Base-by-base conservation (phyloP, 2,329 filamentous ascomycete genomes). In the Blastomyces silverae region DNA sequence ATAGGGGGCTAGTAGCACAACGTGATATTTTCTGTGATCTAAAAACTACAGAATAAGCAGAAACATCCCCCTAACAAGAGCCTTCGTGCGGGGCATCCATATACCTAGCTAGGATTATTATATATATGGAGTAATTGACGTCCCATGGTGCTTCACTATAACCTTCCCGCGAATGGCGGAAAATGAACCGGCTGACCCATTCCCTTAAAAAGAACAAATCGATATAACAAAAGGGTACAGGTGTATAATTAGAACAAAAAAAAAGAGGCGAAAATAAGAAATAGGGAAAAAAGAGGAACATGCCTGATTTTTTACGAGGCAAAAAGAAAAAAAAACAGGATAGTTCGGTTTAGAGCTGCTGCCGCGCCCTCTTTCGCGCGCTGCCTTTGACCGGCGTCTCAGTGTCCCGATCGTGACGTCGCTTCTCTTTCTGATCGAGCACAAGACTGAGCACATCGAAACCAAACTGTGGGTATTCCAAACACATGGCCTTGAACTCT, bases 381-480 rank as follows among this genome's bases (percentile, higher is more conserved):
- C 76, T 77, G 56, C 73, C 76, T 64, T 73, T 76, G 20, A 71
- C 70, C 20, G 73, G 73, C 20, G 63, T 67, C 53, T 78, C 77
- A 2, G 67, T 67, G 37, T 79, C 76, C 61, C 73, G 73, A 64
- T 77, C 75, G 56, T 74, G 70, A 3, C 68, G 69, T 31, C 73
- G 70, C 71, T 79, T 80, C 66, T 81, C 79, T 66, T 77, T 79
- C 50, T 77, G 74, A 67, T 81, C 79, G 46, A 81, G 70, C 31
- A 80, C 75, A 39, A 80, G 71, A 31, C 86, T 92, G 66, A 97
- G 85, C 64, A 97, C 90, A 76, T 97, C 92, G 80, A 92, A 97
- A 73, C 89, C 89, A 74, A 97, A 97, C 74, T 95, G 89, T 22
- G 92, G 92, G 74, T 88, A 92, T 78, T 96, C 90, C 75, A 96